These are phyloP conservation scores for Verticillium alfalfae DNA, from an alignment of 2,329 filamentous ascomycete species.

Conservation along the genomic window DNA sequence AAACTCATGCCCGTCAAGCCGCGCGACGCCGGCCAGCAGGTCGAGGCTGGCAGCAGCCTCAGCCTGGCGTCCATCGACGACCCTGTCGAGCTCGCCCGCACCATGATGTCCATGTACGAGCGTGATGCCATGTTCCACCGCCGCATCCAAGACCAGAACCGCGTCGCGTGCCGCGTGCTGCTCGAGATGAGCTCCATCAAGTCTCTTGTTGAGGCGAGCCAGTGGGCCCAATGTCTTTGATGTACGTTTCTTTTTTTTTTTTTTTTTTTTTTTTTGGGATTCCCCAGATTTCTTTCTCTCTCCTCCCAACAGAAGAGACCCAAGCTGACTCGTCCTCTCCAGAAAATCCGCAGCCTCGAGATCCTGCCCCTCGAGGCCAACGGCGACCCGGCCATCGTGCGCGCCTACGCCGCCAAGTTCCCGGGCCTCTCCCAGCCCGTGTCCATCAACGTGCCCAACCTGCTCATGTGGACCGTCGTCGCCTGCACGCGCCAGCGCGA, in stretches of 20 bases:
- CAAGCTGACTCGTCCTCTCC: conserved; percentile 4
- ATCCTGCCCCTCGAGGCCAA: conserved; percentile 74
- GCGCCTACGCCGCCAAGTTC: conserved; percentile 76
- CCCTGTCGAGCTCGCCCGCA: conserved; percentile 52
- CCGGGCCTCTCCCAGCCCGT: conserved; percentile 72
- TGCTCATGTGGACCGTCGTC: conserved; percentile 89
- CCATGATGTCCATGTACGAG: conserved; percentile 61
- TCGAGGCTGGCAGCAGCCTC: conserved; percentile 49
- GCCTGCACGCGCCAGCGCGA: conserved; percentile 78
- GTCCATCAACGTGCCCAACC: conserved; percentile 80
- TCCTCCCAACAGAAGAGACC: not conserved
- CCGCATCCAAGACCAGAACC: conserved; percentile 51
- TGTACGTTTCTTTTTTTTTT: conserved; percentile 33
- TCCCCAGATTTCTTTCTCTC: not conserved
- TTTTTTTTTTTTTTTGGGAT: no score
- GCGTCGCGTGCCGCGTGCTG: conserved; percentile 49
- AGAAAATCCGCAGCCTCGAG: conserved; percentile 69
- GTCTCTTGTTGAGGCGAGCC: conserved; percentile 44
- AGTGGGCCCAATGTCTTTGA: conserved; percentile 56
- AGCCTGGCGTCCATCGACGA: conserved; percentile 56
- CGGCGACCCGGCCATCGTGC: conserved; percentile 74
- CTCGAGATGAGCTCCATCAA: conserved; percentile 59
- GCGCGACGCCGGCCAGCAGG: conserved; percentile 39
- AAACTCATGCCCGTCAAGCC: conserved; percentile 77
- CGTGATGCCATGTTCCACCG: conserved; percentile 55